Base-by-base conservation (phyloP, 2,329 filamentous ascomycete genomes). In the Pezicula carpinea region DNA sequence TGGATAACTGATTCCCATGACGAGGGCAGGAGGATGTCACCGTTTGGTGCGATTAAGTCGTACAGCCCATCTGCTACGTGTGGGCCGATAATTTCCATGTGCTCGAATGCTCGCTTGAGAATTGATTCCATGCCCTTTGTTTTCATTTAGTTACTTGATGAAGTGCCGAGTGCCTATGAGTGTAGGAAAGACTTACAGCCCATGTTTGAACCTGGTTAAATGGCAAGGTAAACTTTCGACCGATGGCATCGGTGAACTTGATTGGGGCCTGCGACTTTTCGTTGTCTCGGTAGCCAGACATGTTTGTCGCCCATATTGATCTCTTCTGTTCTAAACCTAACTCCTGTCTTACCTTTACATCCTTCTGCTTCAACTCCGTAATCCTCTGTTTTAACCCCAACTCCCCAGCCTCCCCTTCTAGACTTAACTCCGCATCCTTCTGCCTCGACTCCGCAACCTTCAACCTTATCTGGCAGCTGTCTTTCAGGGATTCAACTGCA, bases 211-310 rank as follows among this genome's bases (percentile, higher is more conserved):
- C 95, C 23, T 92, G 65, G 52, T 89, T 80, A 68, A 84, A 95
- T 1, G 90, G 90, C 61, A 95, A 93, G 67, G 80, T 90, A 64
- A 93, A 95, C 66, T 92, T 95, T 54, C 90, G 78, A 22, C 87
- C 87, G n/a, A 95, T 82, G 1, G 89, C 89, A 62, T 95, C 90
- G 67, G 92, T 92, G 70, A 93, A 95, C 56, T 83, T 84, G 64
- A 95, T 87, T 3, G 87, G 87, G n/a, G 5, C 26, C 13, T 29
- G 26, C 26, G 8, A 29, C 26, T 29, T 29, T 29, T 29, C 26
- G 26, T 11, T 29, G 3, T 29, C 8, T 6, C 8, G 10, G 26
- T 10, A 29, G 26, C 4, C 26, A 29, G 26, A 11, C 26, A 29
- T 29, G 8, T 29, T 29, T 11, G 26, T 10, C 8, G 26, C 26